Percentiles rank a stretch among this genome's conserved stretches.
Conservation (phyloP, 495 filamentous ascomycete genomes). For the Penicillium diatomitis region DNA sequence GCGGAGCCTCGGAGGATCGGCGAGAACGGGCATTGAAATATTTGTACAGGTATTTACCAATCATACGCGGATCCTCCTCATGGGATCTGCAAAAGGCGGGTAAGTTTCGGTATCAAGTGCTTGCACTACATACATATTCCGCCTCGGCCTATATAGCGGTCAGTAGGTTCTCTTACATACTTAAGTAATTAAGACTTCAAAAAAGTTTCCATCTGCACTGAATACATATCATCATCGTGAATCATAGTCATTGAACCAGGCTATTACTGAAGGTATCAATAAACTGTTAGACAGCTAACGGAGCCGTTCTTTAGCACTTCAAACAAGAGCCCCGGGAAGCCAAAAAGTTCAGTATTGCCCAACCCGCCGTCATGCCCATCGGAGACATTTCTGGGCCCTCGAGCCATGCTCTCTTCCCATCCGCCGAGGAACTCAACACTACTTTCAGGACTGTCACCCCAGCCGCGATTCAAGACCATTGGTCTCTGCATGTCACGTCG, state of each 20-base stretch:
- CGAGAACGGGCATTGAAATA: not conserved
- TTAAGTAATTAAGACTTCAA: no score
- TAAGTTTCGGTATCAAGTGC: no score
- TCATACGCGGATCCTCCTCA: not conserved
- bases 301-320: constrained; percentile 90
- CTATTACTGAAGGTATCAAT: constrained; percentile 32
- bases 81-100: no score
- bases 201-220: no score
- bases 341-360: constrained; percentile 80
- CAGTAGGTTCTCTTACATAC: no score
- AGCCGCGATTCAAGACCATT: constrained; percentile 84
- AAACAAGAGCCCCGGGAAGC: constrained; percentile 88
- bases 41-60: not conserved
- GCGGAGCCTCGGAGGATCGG: not conserved
- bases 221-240: no score
- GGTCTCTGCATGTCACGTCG: constrained; percentile 57
- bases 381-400: constrained; percentile 28
- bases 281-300: constrained; percentile 85
- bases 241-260: no score
- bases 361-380: constrained; percentile 49
- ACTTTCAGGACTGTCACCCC: constrained; percentile 85
- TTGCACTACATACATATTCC: no score
- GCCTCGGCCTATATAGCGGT: no score
- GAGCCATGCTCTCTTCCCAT: constrained; percentile 67
- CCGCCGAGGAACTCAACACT: constrained; percentile 83